Evolutionary conservation across 2,329 filamentous ascomycete species (phyloP), one percentile per base, ranked within the genome.

Genomic region (Aphanocladium album): DNA sequence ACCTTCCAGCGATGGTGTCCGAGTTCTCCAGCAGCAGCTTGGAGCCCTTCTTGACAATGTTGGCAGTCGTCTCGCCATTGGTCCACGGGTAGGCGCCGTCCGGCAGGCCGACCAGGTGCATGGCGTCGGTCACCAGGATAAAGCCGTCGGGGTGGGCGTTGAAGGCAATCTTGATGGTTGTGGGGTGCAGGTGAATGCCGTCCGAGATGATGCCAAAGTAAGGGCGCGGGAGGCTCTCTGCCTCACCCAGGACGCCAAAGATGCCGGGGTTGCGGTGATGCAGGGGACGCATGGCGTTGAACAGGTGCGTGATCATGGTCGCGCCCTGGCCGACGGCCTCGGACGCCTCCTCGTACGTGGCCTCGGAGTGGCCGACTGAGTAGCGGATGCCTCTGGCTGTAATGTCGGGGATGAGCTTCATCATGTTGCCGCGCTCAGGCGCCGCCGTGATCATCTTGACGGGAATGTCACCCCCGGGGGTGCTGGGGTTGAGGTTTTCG

Each of bases 191-290:
- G 71, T 97, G 93, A 64, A 96, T 91, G 21, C 93, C 93, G 70
- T 97, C 93, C 3, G 90, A 86, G 63, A 97, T 96, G 69, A 96
- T 84, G 62, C 93, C 93, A 72, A 93, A 97, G 73, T 83, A 96
- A 0, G 92, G 92, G 56, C 88, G 80, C 14, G 76, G 72, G 59
- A 77, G 69, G 63, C 74, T 79, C 67, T 88, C 83, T 9, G 82
- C 82, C 63, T 83, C 83, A 62, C 92, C 91, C 16, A 97, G 78
- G 0, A 96, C 85, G 30, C 93, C 93, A 71, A 96, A 96, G 67
- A 96, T 86, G 41, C 92, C 92, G 0, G 93, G 92, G 73, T 96
- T 92, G 61, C 93, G 89, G 79, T 97, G 91, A 73, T 95, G 90
- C 55, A 96, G 84, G 16, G 91, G 91, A 1, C 87, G 83, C 92